Evolutionary conservation across 371 early-diverging fungal genomes (phyloP).

Genomic region (Rhizoclosmatium hyalinum): DNA sequence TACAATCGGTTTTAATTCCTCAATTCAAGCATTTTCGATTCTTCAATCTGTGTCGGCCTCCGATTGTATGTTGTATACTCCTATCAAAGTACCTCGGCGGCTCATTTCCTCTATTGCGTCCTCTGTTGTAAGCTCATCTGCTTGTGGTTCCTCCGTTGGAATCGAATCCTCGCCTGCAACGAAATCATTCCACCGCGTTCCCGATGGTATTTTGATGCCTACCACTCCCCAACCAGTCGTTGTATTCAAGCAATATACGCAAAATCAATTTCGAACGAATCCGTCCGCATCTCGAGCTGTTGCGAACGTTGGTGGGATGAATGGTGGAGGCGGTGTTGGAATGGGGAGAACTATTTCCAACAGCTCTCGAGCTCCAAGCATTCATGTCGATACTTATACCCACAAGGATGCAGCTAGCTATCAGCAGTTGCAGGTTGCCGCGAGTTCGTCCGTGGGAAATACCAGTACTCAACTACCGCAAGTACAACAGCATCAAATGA

Average conservation of each 20-base stretch:
- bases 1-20: no score
- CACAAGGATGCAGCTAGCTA: neutral
- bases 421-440: neutral
- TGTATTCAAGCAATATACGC: slow-evolving; percentile 22
- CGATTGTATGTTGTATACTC: no score
- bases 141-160: no score
- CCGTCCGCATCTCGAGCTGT: neutral
- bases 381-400: slow-evolving; percentile 16
- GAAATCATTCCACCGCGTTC: no score
- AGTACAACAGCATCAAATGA: slow-evolving; percentile 10
- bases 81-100: no score
- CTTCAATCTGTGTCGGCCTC: no score
- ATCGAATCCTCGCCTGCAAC: no score
- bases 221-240: neutral
- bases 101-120: no score
- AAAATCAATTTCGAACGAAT: slow-evolving; percentile 11
- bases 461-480: neutral
- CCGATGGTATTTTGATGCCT: no score
- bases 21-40: no score
- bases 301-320: no score
- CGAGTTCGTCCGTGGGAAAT: neutral
- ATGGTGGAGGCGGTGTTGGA: neutral
- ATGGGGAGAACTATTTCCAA: slow-evolving; percentile 9
- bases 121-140: no score
- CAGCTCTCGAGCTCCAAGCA: slow-evolving; percentile 15